Percentiles rank a stretch among this genome's conserved stretches.
Conservation (phyloP, 1,139 yeast species). For the Sugiyamaella grinbergsii region DNA sequence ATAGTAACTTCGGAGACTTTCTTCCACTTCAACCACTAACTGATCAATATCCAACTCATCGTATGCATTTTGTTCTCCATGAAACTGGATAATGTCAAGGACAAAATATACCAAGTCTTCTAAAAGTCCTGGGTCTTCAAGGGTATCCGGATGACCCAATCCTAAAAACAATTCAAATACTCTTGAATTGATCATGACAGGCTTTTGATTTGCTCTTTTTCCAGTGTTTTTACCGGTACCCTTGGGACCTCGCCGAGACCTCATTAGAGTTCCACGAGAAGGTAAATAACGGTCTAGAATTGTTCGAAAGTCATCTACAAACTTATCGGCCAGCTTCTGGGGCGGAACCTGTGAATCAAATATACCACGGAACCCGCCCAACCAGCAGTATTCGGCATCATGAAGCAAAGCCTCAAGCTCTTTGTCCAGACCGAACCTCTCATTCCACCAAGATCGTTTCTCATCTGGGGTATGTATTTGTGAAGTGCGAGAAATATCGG, state of each 20-base stretch:
- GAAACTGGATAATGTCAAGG: conserved; percentile 60
- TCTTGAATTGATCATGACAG: conserved; percentile 52
- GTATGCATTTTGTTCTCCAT: conserved; percentile 64
- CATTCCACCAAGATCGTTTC: conserved; percentile 76
- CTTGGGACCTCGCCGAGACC: conserved; percentile 11
- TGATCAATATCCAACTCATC: conserved; percentile 64
- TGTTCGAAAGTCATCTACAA: conserved; percentile 47
- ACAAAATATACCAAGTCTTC: conserved; percentile 69
- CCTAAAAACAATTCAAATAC: conserved; percentile 57
- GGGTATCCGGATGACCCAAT: conserved; percentile 45
- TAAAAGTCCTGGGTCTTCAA: conserved; percentile 46
- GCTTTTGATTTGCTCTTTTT: conserved; percentile 9
- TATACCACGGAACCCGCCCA: conserved; percentile 76
- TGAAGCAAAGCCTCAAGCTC: conserved; percentile 56
- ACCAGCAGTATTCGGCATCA: conserved; percentile 66
- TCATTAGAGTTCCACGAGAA: conserved; percentile 32
- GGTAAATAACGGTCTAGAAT: conserved; percentile 43
- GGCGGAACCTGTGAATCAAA: conserved; percentile 47
- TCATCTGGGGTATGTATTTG: conserved; percentile 59
- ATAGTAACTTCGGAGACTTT: conserved; percentile 45
- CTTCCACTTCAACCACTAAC: conserved; percentile 51
- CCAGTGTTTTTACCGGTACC: conserved; percentile 21
- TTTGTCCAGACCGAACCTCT: conserved; percentile 63
- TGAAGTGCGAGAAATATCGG: conserved; percentile 43
- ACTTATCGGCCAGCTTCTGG: conserved; percentile 39